These are phyloP conservation scores for Daldinia concentrica DNA, from an alignment of 495 filamentous ascomycete species.

Conservation along the genomic window DNA sequence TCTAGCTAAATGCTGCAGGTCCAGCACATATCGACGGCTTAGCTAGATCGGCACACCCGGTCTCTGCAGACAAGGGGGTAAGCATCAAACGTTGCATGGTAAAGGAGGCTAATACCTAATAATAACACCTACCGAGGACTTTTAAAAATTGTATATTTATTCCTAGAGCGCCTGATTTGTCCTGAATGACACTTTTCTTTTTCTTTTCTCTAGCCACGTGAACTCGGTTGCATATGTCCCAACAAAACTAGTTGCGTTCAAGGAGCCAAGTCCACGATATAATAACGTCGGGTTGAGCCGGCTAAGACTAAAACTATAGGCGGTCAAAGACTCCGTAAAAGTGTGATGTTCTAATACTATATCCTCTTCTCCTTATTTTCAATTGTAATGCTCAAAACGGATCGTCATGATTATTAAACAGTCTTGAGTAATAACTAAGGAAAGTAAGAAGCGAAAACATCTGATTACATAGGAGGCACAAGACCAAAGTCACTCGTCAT, in stretches of 20 bases:
- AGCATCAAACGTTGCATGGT: constrained; percentile 27
- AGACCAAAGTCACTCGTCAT: neutral
- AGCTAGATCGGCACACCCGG: constrained; percentile 31
- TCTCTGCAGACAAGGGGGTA: constrained; percentile 19
- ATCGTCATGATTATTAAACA: neutral
- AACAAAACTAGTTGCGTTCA: constrained; percentile 8
- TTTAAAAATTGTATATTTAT: constrained; percentile 11
- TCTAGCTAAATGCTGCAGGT: constrained; percentile 32
- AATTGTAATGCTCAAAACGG: neutral
- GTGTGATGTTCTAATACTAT: neutral
- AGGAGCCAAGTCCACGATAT: constrained; percentile 13
- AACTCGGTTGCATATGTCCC: constrained; percentile 9
- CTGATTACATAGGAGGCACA: neutral
- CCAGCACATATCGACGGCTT: neutral
- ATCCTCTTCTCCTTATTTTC: neutral
- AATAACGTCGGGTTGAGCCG: constrained; percentile 13
- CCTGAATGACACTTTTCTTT: constrained; percentile 4
- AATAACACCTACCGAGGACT: constrained; percentile 17
- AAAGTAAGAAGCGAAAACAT: constrained; percentile 6
- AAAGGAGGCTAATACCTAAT: constrained; percentile 39
- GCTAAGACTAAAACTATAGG: constrained; percentile 14
- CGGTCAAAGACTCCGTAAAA: constrained; percentile 22
- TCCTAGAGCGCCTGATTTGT: constrained; percentile 11
- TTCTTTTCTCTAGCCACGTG: constrained; percentile 15
- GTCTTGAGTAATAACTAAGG: neutral